Percentiles rank a stretch among this genome's conserved stretches.
phyloP scores from a whole-genome alignment of 2,329 filamentous ascomycete species.

The Calonectria crousiana region DNA sequence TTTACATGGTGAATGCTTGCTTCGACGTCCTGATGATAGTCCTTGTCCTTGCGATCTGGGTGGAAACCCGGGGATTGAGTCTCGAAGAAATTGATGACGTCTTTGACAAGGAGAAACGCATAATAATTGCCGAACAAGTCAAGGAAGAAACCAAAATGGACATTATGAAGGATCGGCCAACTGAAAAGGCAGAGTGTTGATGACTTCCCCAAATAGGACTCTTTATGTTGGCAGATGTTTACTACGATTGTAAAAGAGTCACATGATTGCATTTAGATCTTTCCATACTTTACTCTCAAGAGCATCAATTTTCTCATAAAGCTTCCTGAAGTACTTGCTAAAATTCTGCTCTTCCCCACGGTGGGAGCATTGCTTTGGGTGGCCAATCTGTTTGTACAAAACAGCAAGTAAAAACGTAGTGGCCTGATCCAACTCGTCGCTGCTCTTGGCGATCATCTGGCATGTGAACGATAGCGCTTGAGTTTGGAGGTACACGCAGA shows the following conservation, averaged over 20 bases:
- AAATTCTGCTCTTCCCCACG: neutral
- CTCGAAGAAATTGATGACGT: neutral
- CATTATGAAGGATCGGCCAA: neutral
- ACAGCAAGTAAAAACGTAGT: neutral
- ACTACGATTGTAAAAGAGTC: too few relatives aligned
- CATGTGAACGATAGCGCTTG: neutral
- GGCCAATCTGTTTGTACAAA: neutral
- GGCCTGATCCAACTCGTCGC: neutral
- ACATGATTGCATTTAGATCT: neutral
- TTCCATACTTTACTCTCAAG: too few relatives aligned
- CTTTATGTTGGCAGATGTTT: too few relatives aligned
- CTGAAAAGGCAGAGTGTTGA: neutral
- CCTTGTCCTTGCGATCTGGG: conserved; percentile 35
- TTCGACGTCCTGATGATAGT: neutral
- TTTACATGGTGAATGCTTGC: conserved; percentile 42
- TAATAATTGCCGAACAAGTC: neutral
- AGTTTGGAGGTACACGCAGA: neutral
- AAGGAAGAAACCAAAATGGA: neutral
- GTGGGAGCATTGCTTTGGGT: neutral
- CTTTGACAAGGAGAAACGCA: neutral
- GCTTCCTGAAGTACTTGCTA: too few relatives aligned
- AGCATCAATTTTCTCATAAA: too few relatives aligned
- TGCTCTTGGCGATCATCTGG: neutral
- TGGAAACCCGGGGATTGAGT: conserved; percentile 23
- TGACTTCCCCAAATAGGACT: neutral